Evolutionary conservation across 441 rosid genomes (phyloP).

Genomic region (Pelargonium myrrhifolium): DNA sequence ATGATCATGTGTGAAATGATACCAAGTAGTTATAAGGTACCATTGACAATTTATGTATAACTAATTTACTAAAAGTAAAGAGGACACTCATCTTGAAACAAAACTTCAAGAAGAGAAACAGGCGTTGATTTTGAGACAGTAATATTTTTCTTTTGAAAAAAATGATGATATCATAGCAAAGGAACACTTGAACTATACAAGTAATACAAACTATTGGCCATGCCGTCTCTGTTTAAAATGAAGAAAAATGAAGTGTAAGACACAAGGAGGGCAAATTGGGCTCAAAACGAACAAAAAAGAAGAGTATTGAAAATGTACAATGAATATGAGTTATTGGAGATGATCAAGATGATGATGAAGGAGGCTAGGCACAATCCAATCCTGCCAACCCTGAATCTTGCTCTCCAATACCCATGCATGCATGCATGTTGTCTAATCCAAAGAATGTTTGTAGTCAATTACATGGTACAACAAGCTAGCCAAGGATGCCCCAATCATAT

Average conservation of each 20-base stretch:
- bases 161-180: background rate
- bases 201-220: background rate
- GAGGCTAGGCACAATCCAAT: background rate
- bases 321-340: background rate
- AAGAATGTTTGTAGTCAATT: background rate
- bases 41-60: too few relatives aligned
- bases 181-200: background rate
- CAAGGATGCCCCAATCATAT: background rate
- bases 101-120: too few relatives aligned
- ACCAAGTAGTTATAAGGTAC: too few relatives aligned
- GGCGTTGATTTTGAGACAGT: too few relatives aligned
- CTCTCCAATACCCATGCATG: background rate
- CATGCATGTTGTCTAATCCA: background rate
- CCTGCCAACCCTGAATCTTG: background rate
- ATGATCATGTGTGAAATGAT: too few relatives aligned
- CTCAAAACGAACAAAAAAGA: background rate
- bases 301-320: background rate
- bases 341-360: too few relatives aligned
- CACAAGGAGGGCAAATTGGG: too few relatives aligned
- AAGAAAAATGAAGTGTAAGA: background rate
- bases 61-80: too few relatives aligned
- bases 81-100: too few relatives aligned
- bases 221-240: background rate
- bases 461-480: slow-evolving; percentile 3
- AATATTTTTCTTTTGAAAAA: too few relatives aligned